Evolutionary conservation across 2,329 filamentous ascomycete species (phyloP).

Genomic region (Ceratocystis huliohia): DNA sequence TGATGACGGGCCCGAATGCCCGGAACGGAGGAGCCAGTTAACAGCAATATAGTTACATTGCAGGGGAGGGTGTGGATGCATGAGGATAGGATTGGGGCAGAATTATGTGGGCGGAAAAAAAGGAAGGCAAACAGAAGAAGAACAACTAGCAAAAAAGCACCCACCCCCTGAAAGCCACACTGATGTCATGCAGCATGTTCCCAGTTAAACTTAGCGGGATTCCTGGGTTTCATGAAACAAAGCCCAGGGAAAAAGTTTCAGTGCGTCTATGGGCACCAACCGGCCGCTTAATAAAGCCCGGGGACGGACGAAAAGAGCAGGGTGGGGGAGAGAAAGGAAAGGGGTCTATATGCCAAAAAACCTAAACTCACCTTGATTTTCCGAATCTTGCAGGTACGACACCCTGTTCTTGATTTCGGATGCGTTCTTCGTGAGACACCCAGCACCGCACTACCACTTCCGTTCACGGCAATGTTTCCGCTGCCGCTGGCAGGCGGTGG

Average conservation of each 20-base stretch:
- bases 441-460: neutral
- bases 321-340: neutral
- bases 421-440: slow-evolving; percentile 18
- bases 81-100: neutral
- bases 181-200: neutral
- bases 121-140: neutral
- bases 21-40: neutral
- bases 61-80: neutral
- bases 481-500: too few species aligned
- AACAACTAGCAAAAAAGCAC: neutral
- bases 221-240: neutral
- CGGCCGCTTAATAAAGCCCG: neutral
- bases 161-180: neutral
- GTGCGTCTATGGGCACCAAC: neutral
- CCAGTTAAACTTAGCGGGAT: too few species aligned
- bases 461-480: neutral
- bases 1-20: neutral
- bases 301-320: neutral
- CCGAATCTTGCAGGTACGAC: slow-evolving; percentile 22
- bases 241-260: neutral
- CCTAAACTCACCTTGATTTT: slow-evolving; percentile 22
- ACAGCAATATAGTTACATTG: neutral
- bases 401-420: slow-evolving; percentile 21
- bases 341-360: neutral
- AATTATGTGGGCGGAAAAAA: neutral